Evolutionary conservation across 2,329 filamentous ascomycete species (phyloP), one percentile per base, ranked within the genome.

Genomic region (Exophiala sideris): DNA sequence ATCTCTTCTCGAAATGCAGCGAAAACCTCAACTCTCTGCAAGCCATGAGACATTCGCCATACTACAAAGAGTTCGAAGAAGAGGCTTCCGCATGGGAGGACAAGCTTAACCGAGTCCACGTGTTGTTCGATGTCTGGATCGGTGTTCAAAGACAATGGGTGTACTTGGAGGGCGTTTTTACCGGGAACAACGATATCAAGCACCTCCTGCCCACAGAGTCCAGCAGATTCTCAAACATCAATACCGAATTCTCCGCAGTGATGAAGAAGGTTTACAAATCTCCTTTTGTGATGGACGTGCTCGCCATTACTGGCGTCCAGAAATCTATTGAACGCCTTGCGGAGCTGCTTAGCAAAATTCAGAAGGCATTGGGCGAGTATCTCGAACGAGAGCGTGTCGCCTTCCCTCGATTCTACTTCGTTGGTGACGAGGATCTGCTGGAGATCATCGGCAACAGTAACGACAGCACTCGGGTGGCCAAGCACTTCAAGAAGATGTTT

Each of bases 401-500:
- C 0, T 99, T 99, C 76, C 94, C 94, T 41, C 86, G 94, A 54
- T 99, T 99, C 78, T 99, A 99, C 76, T 99, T 99, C 65, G 95
- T 99, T 52, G 94, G 94, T 70, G 95, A 99, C 66, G 95, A 99
- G 68, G 94, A 99, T 72, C 77, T 99, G 53, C 80, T 99, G 20
- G 94, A 99, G 71, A 99, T 99, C 74, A 99, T 99, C 61, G 94
- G 94, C 68, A 99, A 99, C 71, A 97, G 92, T 75, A 96, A 96
- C 67, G 94, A 99, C 67, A 96, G 92, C 8, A 76, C 94, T 57
- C 91, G 94, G 50, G 95, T 99, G 62, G 90, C 94, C 38, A 99
- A 99, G 71, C 95, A 99, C 76, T 91, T 99, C 78, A 92, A 95
- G 71, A 99, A 99, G 79, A 99, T 99, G 94, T 99, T 99, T 77